Evolutionary conservation across 108 stramenopile genomes (phyloP), one percentile per base, ranked within the genome.

Genomic region (Cyclostephanos invisitatus): DNA sequence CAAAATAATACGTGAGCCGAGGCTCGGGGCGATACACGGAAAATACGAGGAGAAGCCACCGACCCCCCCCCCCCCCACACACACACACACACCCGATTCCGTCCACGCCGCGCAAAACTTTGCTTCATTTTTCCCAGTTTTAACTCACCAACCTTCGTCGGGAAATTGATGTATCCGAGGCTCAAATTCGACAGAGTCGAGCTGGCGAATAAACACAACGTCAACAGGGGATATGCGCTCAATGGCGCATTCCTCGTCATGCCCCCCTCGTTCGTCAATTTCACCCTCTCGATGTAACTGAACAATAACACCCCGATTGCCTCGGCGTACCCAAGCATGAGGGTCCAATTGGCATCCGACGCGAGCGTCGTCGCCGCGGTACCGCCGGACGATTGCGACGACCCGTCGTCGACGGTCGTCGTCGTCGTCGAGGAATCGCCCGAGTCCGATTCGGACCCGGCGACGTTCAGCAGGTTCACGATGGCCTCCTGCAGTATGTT

Each of bases 81-180:
- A n/a, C n/a, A n/a, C n/a, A n/a, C n/a, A n/a, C n/a, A n/a, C n/a
- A n/a, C n/a, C n/a, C n/a, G n/a, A n/a, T n/a, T n/a, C n/a, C n/a
- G n/a, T n/a, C n/a, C n/a, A n/a, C n/a, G n/a, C n/a, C n/a, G n/a
- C n/a, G n/a, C n/a, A n/a, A n/a, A n/a, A n/a, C n/a, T n/a, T n/a
- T n/a, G n/a, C n/a, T n/a, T n/a, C n/a, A n/a, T n/a, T n/a, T n/a
- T n/a, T n/a, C n/a, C n/a, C n/a, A n/a, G n/a, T n/a, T n/a, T 8
- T 53, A 3, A 61, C 60, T 61, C 29, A 61, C 60, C 60, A 36
- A 90, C 89, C 82, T 88, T 88, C 22, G 89, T 88, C 27, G 89
- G 85, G 72, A 87, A 90, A 56, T 90, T 88, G 71, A 90, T 90
- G 73, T 86, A 90, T 24, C 84, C 81, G 15, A 90, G 69, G 20